These are phyloP conservation scores for Nemophila menziesii DNA, from an alignment of 257 asterid species.

Conservation along the genomic window DNA sequence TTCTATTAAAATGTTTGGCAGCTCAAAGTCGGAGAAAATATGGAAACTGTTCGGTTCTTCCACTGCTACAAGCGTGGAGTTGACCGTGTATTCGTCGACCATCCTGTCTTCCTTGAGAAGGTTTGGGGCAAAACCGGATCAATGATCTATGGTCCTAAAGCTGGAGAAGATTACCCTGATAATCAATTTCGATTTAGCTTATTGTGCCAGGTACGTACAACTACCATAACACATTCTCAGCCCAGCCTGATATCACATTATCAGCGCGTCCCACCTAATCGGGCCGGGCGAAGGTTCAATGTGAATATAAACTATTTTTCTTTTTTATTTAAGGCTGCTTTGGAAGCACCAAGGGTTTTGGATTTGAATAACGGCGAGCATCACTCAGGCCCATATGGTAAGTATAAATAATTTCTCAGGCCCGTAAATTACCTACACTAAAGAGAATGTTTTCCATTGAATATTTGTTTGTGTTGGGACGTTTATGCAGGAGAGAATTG, in stretches of 20 bases:
- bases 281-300: too few species aligned
- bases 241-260: too few species aligned
- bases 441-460: not conserved
- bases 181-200: constrained; percentile 78
- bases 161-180: constrained; percentile 77
- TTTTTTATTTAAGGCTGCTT: constrained; percentile 94
- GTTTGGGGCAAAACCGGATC: constrained; percentile 84
- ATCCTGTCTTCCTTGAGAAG: constrained; percentile 85
- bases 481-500: constrained; percentile 67
- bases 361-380: constrained; percentile 45
- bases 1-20: constrained; percentile 16
- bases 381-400: constrained; percentile 93
- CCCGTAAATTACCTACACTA: not conserved
- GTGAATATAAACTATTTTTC: too few species aligned
- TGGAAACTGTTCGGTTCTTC: constrained; percentile 60
- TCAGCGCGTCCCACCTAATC: too few species aligned
- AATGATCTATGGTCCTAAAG: constrained; percentile 71
- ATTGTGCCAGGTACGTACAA: constrained; percentile 75
- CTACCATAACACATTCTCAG: too few species aligned
- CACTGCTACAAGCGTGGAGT: constrained; percentile 97
- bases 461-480: constrained; percentile 1
- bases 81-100: constrained; percentile 90
- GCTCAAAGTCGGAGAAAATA: constrained; percentile 59
- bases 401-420: not conserved
- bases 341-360: constrained; percentile 76